Evolutionary conservation across 2,329 filamentous ascomycete species (phyloP), one percentile per base, ranked within the genome.

Genomic region (Dothideomycetes sp.): DNA sequence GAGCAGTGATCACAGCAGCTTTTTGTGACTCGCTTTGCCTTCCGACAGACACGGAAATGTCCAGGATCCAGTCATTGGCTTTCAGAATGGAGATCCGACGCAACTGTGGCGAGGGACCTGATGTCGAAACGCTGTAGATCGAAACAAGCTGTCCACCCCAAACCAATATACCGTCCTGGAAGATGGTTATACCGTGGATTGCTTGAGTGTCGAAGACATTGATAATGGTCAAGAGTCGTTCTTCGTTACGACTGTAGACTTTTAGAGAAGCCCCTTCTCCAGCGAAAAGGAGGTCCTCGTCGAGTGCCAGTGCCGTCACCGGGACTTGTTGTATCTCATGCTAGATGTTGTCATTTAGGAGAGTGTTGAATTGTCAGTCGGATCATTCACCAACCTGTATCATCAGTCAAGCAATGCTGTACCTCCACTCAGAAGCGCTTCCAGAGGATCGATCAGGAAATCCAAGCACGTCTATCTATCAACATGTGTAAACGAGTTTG

Each of bases 21-120:
- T 28, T 24, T 17, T 22, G 16, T 10, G 16, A 11, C 11, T 25
- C 10, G 5, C 6, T 6, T 22, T 17, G 15, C 10, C 17, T 16
- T 3, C 16, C 4, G 13, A 27, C 6, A 36, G 37, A 42, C 80
- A 61, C 23, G 9, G 67, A 63, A 24, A 72, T 80, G 56, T 84
- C 76, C 51, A 89, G 73, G 47, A 93, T 78, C 85, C 86, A 91
- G 60, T 94, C 86, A 4, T 28, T 12, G 31, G 45, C 39, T 31
- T 20, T 19, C 9, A 32, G 24, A 25, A 34, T 19, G 23, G 19
- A 39, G 6, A 6, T 3, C 13, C 6, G 29, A 12, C 6, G 16
- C 3, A 23, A 12, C 4, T 15, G 4, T 20, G 18, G 27, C 7
- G 4, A 8, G 6, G 25, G 8, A 29, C 15, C 8, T 3, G 25